Conservation (phyloP, 345 rosid species). For the Stellera chamaejasme region DNA sequence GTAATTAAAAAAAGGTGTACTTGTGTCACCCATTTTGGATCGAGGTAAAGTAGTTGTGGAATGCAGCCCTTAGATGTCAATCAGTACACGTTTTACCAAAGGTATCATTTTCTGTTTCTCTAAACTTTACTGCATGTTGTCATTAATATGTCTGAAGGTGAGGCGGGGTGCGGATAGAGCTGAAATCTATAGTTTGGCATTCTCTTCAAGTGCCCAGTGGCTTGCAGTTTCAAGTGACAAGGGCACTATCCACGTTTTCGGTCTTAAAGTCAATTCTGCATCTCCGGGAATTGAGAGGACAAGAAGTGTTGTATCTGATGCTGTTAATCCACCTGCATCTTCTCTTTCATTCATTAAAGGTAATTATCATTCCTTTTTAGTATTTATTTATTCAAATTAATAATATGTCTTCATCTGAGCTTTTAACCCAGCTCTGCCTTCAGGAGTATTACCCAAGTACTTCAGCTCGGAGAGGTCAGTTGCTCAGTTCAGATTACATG, state of each 20-base stretch:
- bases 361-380: constrained; percentile 6
- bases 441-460: constrained; percentile 88
- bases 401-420: neutral
- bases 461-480: constrained; percentile 33
- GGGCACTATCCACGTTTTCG: constrained; percentile 85
- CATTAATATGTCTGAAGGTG: constrained; percentile 30
- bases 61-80: too few relatives aligned
- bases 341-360: constrained; percentile 75
- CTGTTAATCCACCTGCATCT: constrained; percentile 30
- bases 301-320: constrained; percentile 22
- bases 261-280: constrained; percentile 62
- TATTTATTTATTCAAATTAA: neutral
- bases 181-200: constrained; percentile 81
- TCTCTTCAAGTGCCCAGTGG: constrained; percentile 78
- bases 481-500: constrained; percentile 42
- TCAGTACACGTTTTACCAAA: neutral
- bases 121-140: neutral
- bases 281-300: constrained; percentile 40
- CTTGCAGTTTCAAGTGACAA: constrained; percentile 91
- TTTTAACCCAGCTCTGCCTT: neutral
- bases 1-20: neutral
- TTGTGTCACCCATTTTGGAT: neutral
- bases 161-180: constrained; percentile 98
- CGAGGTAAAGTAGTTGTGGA: too few relatives aligned
- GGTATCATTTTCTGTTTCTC: neutral